Evolutionary conservation across 306 rosid species (phyloP), one percentile per base, ranked within the genome.

Genomic region (Quercus suber): DNA sequence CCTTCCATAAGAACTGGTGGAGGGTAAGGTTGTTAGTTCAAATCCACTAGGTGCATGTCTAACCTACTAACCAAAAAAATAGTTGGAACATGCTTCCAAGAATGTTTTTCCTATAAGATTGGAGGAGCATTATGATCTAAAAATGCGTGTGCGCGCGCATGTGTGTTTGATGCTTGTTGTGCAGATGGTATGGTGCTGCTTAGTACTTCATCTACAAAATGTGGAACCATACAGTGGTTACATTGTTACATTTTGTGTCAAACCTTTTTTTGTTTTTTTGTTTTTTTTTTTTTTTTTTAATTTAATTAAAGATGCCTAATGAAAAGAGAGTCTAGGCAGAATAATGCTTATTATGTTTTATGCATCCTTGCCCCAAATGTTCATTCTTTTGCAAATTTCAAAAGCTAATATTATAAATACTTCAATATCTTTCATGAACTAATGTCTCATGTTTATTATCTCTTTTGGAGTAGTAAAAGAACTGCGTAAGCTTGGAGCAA

Each of bases 401-500:
- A 25, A 41, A 55, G 28, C 27, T 13, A 20, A 53, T 61, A 5
- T 19, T 51, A 30, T 30, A 56, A 27, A 52, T 12, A 43, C 77
- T 49, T 56, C 11, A 56, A 56, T n/a, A n/a, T 56, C 61, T 41
- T 7, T 53, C 5, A 41, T 30, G 7, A n/a, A 52, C 51, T 13
- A 23, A 56, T 58, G 30, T 76, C 73, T 51, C n/a, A 8, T 71
- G 33, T 37, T 17, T 64, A 37, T 43, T 49, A 51, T 17, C 23
- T 82, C 71, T n/a, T 59, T 76, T 82, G 5, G 57, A n/a, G 27
- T n/a, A 84, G 87, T 74, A 71, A 80, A 57, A 18, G 82, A 84
- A 58, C 74, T 84, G 76, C 60, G 18, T 2, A 80, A 80, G 77
- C 79, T 76, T 68, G 87, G 87, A 77, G 82, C 87, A 31, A 84